phyloP scores from a whole-genome alignment of 306 rosid genomes.

The Rubus idaeus region DNA sequence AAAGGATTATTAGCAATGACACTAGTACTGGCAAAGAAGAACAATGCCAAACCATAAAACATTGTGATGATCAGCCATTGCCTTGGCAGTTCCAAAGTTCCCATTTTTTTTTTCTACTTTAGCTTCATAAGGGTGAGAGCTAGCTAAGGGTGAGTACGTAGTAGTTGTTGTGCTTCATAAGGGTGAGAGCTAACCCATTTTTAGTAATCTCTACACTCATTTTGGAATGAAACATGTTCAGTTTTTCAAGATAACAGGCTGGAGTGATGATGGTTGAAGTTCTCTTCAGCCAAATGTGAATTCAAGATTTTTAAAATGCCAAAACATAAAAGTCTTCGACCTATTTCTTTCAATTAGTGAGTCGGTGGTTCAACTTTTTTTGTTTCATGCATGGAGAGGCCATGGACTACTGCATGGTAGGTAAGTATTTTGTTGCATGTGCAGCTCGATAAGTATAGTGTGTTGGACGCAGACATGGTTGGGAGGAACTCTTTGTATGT shows the following conservation, averaged over 20 bases:
- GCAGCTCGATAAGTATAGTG: background rate
- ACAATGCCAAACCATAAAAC: background rate
- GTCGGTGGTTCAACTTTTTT: background rate
- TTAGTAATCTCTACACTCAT: background rate
- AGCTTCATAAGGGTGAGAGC: background rate
- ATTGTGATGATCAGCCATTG: background rate
- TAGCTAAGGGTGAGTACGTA: background rate
- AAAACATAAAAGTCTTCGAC: background rate
- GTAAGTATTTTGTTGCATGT: background rate
- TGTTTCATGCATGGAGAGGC: background rate
- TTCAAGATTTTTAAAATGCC: background rate
- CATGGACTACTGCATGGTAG: conserved; percentile 3
- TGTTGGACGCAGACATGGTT: too few species aligned
- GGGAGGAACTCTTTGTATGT: too few species aligned
- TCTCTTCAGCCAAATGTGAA: background rate
- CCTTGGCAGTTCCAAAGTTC: background rate
- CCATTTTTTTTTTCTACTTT: background rate
- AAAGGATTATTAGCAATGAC: background rate
- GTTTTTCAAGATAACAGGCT: background rate
- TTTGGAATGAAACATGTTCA: background rate
- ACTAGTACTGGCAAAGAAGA: conserved; percentile 4
- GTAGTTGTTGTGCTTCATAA: background rate
- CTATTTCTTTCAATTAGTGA: background rate
- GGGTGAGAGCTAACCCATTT: background rate
- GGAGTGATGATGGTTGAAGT: background rate